Base-by-base conservation (phyloP, 139 green algal genomes). In the Chlamydomonas urium region DNA sequence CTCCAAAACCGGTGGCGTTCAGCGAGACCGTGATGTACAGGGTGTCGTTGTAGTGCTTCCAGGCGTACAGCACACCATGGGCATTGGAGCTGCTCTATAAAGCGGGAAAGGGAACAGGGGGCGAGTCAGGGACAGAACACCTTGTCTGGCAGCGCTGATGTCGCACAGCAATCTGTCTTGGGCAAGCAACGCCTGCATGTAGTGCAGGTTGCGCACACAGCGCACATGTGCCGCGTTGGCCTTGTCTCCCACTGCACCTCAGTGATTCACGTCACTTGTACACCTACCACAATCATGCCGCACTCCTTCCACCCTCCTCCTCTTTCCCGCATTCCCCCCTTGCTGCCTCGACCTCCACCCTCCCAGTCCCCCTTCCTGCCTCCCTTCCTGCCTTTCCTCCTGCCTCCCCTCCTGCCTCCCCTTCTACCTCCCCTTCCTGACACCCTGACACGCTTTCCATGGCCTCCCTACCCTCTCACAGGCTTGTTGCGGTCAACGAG, bases 1-100 rank as follows among this genome's bases (percentile, higher is more conserved):
- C 10, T 63, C 45, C 47, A 26, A 33, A 65, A n/a, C 34, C 56
- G 23, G 68, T 74, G 47, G 68, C 68, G 35, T 74, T 74, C 28
- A 74, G 23, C 5, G 68, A 74, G 48, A 66, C 68, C 3, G 68
- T 74, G 8, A 66, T 35, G 50, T 74, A 74, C 48, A 74, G 31
- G 38, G 36, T 56, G 50, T 74, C 68, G 33, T n/a, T 38, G 68
- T 66, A 74, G 68, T 74, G 32, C 53, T 74, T 74, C 34, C 50
- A 74, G 17, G 38, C 33, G 34, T 66, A 74, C 68, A 74, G 38
- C 60, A n/a, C n/a, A n/a, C n/a, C n/a, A n/a, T n/a, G n/a, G n/a
- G n/a, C n/a, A n/a, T n/a, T n/a, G n/a, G n/a, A n/a, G n/a, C n/a
- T n/a, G n/a, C n/a, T 50, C 10, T 14, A 14, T 8, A 14, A 8